Conservation (phyloP, 2,329 filamentous ascomycete genomes). For the Parastagonospora avenae region DNA sequence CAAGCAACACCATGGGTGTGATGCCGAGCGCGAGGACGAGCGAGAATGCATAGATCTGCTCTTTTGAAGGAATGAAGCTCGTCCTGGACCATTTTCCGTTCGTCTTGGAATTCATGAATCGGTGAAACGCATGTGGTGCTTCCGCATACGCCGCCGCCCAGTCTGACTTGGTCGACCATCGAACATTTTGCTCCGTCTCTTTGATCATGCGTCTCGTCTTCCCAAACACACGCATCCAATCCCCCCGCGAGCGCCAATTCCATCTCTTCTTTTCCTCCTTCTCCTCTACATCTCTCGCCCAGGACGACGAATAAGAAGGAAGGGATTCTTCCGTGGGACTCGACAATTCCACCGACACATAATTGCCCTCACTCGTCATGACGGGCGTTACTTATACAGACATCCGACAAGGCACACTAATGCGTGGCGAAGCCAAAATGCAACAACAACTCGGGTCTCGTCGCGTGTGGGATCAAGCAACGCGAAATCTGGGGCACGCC, state of each 20-base stretch:
- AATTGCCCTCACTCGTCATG: background rate
- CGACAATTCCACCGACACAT: background rate
- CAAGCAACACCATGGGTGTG: slow-evolving; percentile 13
- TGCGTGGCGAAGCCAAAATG: background rate
- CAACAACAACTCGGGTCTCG: background rate
- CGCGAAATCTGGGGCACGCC: background rate
- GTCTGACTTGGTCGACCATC: background rate
- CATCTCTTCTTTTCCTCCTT: background rate
- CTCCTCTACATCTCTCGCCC: background rate
- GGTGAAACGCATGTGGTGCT: background rate
- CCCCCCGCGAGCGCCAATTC: background rate
- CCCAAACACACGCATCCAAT: background rate
- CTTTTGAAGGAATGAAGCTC: background rate
- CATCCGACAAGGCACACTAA: background rate
- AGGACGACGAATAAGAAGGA: background rate
- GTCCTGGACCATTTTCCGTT: background rate
- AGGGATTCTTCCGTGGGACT: background rate
- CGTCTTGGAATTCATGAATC: background rate
- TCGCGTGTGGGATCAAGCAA: background rate
- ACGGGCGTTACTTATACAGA: background rate
- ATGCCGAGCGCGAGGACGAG: slow-evolving; percentile 13
- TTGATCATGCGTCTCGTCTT: too few species aligned
- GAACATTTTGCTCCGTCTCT: too few species aligned
- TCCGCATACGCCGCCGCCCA: background rate
- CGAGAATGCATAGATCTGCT: slow-evolving; percentile 4